Evolutionary conservation across 1,139 yeast genomes (phyloP), one percentile per base, ranked within the genome.

Genomic region (Suhomyces guaymorum): DNA sequence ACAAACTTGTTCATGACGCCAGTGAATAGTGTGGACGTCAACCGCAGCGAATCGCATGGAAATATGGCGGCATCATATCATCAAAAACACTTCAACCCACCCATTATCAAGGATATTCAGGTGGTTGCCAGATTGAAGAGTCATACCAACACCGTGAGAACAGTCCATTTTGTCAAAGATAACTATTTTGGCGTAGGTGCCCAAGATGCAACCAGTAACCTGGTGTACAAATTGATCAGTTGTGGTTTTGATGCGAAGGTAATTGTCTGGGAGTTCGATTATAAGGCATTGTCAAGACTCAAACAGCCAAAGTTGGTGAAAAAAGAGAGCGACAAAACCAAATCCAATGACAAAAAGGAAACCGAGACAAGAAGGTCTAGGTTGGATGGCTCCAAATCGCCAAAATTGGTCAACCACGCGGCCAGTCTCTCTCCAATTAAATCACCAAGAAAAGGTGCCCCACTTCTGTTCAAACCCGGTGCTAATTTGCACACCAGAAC

Each of bases 241-340:
- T 80, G 80, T 40, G 89, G 90, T 2, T 81, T 75, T 48, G 95
- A 85, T 52, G 88, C 89, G 1, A 70, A 72, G 37, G 59, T 84
- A 7, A 58, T 81, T 22, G 61, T 82, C 19, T 85, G 90, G 87
- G 94, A 85, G 48, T 82, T 85, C 54, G 78, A 80, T 34, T 82
- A 84, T 26, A 69, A 75, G 48, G 74, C 80, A 9, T 56, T 83
- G 28, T 78, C 82, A 1, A 71, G 70, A 38, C 58, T 71, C 9
- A 75, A 73, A 28, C 37, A 27, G n/a, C 38, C 36, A 14, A 34
- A 33, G n/a, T 19, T 11, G 7, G 28, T 22, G 11, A 22, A 14
- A 10, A 33, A 24, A 14, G 32, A 27, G 7, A 27, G 22, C 7
- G 28, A 32, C 19, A 32, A 41, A 8, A n/a, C n/a, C n/a, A 38